Conservation (phyloP, 352 stramenopile genomes). For the Phytopythium chamaehyphon region DNA sequence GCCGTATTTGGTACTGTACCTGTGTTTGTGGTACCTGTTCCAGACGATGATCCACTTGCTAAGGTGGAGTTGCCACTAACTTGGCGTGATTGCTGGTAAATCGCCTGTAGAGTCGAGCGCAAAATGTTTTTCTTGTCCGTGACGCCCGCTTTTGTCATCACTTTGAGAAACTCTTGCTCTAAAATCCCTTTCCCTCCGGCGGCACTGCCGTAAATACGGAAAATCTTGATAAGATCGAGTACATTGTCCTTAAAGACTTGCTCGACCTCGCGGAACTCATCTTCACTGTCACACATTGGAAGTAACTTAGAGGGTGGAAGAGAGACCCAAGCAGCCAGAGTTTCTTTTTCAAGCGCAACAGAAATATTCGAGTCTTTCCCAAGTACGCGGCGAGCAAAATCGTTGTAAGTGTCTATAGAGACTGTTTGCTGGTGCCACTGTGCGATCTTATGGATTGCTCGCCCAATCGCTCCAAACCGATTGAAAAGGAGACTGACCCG, state of each 20-base stretch:
- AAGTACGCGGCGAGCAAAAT: conserved; percentile 57
- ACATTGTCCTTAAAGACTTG: conserved; percentile 73
- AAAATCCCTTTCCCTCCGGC: conserved; percentile 62
- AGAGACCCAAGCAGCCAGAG: conserved; percentile 50
- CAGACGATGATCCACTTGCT: neutral
- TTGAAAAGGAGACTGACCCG: conserved; percentile 59
- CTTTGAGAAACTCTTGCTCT: conserved; percentile 80
- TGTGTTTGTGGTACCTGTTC: conserved; percentile 3
- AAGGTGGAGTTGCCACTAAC: conserved; percentile 10
- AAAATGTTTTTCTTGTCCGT: conserved; percentile 83
- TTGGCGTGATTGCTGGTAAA: conserved; percentile 69
- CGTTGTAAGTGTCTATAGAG: conserved; percentile 51
- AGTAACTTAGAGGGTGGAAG: conserved; percentile 46
- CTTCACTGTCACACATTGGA: conserved; percentile 48
- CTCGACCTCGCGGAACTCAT: conserved; percentile 61
- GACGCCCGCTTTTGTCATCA: conserved; percentile 72
- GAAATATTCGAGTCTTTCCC: conserved; percentile 75
- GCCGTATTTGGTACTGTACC: neutral
- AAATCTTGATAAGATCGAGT: conserved; percentile 78
- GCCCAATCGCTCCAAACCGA: conserved; percentile 51
- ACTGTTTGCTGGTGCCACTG: conserved; percentile 47
- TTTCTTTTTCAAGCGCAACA: conserved; percentile 64
- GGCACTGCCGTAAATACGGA: conserved; percentile 63
- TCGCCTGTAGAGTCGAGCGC: conserved; percentile 58
- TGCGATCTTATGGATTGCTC: conserved; percentile 40